These are phyloP conservation scores for Ilyonectria robusta DNA, from an alignment of 2,329 filamentous ascomycete genomes.

Conservation along the genomic window DNA sequence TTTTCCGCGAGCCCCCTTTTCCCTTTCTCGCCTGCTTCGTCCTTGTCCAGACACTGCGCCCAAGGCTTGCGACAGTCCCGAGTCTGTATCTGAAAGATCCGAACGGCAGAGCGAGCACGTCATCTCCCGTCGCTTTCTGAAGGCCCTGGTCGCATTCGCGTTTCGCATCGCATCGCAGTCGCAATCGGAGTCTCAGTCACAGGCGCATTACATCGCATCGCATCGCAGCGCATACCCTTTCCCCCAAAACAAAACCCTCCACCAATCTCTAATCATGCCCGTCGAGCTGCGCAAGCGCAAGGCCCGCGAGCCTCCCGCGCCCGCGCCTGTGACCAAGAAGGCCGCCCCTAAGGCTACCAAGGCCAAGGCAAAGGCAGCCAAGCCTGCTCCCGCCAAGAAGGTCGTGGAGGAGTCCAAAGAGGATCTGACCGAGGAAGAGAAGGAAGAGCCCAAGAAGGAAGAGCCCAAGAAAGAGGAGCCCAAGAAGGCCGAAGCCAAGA, in stretches of 20 bases:
- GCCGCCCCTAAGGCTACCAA: conserved; percentile 49
- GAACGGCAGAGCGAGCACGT: conserved; percentile 23
- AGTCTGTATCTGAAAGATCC: conserved; percentile 19
- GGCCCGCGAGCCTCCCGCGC: conserved; percentile 64
- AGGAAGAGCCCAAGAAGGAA: conserved; percentile 32
- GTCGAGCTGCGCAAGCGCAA: conserved; percentile 74
- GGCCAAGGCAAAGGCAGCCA: conserved; percentile 51
- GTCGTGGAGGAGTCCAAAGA: conserved; percentile 43
- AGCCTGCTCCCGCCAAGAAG: conserved; percentile 51
- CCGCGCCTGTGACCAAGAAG: conserved; percentile 61
- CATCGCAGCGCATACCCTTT: conserved; percentile 23
- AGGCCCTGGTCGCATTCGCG: conserved; percentile 36
- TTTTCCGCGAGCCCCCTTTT: conserved; percentile 29
- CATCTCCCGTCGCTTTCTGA: conserved; percentile 20
- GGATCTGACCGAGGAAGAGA: conserved; percentile 24
- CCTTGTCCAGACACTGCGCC: conserved; percentile 9
- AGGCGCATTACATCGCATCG: conserved; percentile 23
- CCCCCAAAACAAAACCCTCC: conserved; percentile 19
- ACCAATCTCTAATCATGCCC: conserved; percentile 60
- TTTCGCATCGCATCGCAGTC: conserved; percentile 37
- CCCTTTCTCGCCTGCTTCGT: conserved; percentile 15
- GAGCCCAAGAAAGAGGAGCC: conserved; percentile 40
- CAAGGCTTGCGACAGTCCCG: conserved; percentile 25
- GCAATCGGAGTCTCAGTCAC: conserved; percentile 26
- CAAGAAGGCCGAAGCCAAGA: conserved; percentile 50